Base-by-base conservation (phyloP, 345 rosid species). In the Trapa incisa region DNA sequence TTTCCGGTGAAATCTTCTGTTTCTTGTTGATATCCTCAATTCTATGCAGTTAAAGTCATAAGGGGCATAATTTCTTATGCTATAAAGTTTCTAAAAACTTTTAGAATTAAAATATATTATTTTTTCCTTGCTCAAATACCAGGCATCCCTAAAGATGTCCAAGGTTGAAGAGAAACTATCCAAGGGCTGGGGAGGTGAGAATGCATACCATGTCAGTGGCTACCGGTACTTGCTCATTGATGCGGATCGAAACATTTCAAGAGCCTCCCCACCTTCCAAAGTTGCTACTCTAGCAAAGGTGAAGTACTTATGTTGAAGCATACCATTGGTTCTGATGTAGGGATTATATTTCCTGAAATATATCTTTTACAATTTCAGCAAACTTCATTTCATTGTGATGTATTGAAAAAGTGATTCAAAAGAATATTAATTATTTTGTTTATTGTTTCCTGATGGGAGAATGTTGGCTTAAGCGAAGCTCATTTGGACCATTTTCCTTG, bases 111-210 rank as follows among this genome's bases (percentile, higher is more conserved):
- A 8, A 41, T 32, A 48, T 38, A 9, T 38, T 66, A 13, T 67
- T 32, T 52, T 37, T 65, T 42, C 36, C 47, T 41, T 71, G 37
- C 3, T 69, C 58, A 65, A 37, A 71, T 61, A 61, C 8, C 78
- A 94, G 97, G 93, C 96, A 58, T 85, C 96, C 56, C 77, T 78
- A 68, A 87, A 83, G 80, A 76, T 87, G 69, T 74, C 84, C 74
- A 94, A 83, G 81, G 89, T 87, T 57, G 97, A 94, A 79, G 99
- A 94, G 74, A 94, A 86, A 73, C 79, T 94, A 64, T 85, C 99
- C 16, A 91, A 85, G 81, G 99, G 91, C 68, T 94, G 99, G 99
- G 96, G 88, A 73, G 97, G 99, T 41, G 96, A 94, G 88, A 94
- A 91, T 81, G 93, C 97, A 4, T 91, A 94, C 79, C 99, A 94